Evolutionary conservation across 1,284 basidiomycete species (phyloP).

Genomic region (Marasmius tenuissimus): DNA sequence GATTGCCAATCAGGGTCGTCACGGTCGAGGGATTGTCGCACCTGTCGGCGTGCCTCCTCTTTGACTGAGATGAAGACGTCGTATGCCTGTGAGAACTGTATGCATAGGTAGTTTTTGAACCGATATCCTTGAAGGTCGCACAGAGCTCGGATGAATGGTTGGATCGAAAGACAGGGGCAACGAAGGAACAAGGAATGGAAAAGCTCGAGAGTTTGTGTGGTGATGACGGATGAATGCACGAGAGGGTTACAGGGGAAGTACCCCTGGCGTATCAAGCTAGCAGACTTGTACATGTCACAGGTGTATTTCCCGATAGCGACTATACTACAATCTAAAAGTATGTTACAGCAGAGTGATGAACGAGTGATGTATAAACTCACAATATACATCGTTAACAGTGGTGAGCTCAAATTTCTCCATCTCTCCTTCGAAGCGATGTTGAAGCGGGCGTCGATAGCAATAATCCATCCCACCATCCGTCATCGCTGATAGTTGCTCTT

Average conservation of each 20-base stretch:
- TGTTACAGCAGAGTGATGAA: neutral
- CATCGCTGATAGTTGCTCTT: neutral
- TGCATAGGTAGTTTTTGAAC: slow-evolving; percentile 12
- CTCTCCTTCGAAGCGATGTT: neutral
- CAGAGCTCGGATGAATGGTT: slow-evolving; percentile 14
- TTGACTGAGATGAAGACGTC: slow-evolving; percentile 29
- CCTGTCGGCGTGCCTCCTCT: slow-evolving; percentile 9
- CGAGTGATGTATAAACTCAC: neutral
- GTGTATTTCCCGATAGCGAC: neutral
- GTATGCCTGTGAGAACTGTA: slow-evolving; percentile 26
- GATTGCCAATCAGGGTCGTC: slow-evolving; percentile 25
- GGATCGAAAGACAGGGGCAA: slow-evolving; percentile 6
- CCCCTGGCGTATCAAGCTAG: slow-evolving; percentile 5
- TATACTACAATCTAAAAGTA: neutral
- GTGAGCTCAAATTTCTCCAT: neutral
- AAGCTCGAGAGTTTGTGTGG: slow-evolving; percentile 4
- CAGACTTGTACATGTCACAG: neutral
- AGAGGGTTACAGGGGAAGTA: slow-evolving; percentile 2
- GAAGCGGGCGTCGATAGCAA: neutral
- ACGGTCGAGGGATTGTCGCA: slow-evolving; percentile 20
- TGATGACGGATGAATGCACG: neutral
- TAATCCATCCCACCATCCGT: neutral
- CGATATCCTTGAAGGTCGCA: slow-evolving; percentile 4
- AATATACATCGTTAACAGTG: neutral
- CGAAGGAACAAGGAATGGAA: slow-evolving; percentile 2